Conservation (phyloP, 2,329 filamentous ascomycete species). For the Diplodia corticola region DNA sequence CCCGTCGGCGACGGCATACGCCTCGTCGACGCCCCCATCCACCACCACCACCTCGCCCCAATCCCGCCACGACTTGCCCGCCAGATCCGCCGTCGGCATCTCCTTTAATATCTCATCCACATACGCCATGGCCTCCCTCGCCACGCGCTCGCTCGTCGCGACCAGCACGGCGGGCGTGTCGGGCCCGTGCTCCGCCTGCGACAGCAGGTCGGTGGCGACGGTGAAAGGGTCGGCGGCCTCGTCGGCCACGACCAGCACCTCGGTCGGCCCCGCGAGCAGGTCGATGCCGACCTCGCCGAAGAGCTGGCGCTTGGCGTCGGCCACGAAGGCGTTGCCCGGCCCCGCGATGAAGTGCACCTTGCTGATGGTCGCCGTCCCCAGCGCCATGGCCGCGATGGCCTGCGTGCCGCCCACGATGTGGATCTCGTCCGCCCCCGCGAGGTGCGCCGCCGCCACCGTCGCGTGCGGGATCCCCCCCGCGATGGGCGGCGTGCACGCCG, state of each 20-base stretch:
- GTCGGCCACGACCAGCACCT: constrained; percentile 54
- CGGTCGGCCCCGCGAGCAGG: constrained; percentile 55
- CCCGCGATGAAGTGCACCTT: constrained; percentile 28
- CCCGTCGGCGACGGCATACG: constrained; percentile 48
- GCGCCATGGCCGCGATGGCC: constrained; percentile 54
- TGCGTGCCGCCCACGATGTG: constrained; percentile 55
- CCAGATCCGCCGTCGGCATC: constrained; percentile 22
- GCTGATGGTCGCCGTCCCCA: constrained; percentile 51
- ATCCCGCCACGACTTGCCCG: constrained; percentile 25
- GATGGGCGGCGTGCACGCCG: constrained; percentile 56
- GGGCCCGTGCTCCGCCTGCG: constrained; percentile 55
- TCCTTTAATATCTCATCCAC: constrained; percentile 23
- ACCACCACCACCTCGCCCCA: constrained; percentile 52
- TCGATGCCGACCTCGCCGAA: constrained; percentile 58
- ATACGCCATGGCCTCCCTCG: constrained; percentile 12
- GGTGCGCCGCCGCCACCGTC: constrained; percentile 53
- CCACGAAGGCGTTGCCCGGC: constrained; percentile 50
- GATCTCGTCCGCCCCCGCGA: constrained; percentile 54
- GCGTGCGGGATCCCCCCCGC: constrained; percentile 49
- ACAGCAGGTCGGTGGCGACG: constrained; percentile 50
- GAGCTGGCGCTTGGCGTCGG: constrained; percentile 55
- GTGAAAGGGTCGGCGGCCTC: constrained; percentile 48
- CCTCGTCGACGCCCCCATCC: constrained; percentile 43
- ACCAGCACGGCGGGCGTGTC: constrained; percentile 55
- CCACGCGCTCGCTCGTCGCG: constrained; percentile 43